Conservation (phyloP, 176 grass and related monocot genomes). For the Canna indica region DNA sequence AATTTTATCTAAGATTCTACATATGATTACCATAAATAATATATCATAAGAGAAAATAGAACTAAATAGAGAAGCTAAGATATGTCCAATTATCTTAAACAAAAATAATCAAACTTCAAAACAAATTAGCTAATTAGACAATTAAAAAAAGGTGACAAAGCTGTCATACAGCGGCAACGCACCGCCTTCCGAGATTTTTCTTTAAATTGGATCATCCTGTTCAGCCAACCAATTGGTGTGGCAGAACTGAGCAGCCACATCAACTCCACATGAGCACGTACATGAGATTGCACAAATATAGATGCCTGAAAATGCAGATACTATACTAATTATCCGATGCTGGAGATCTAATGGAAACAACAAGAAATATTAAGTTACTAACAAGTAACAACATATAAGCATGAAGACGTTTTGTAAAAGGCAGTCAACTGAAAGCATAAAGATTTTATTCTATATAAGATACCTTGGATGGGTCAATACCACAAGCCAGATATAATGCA, state of each 20-base stretch:
- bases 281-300: slow-evolving; percentile 95
- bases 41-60: not conserved
- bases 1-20: not conserved
- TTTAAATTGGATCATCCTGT: slow-evolving; percentile 99
- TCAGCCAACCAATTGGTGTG: slow-evolving; percentile 93
- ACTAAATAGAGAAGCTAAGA: not conserved
- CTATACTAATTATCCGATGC: slow-evolving; percentile 3
- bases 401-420: slow-evolving; percentile 1
- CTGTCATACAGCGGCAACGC: slow-evolving; percentile 80
- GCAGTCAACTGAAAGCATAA: slow-evolving; percentile 6
- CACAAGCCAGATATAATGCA: slow-evolving; percentile 92
- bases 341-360: not conserved
- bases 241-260: slow-evolving; percentile 98
- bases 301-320: slow-evolving; percentile 55
- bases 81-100: not conserved
- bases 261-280: slow-evolving; percentile 92
- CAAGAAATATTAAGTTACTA: too few species aligned
- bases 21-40: not conserved
- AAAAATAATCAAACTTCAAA: not conserved
- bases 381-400: not conserved
- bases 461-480: slow-evolving; percentile 90
- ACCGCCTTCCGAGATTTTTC: slow-evolving; percentile 99
- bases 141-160: not conserved
- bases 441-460: slow-evolving; percentile 13
- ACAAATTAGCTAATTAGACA: not conserved